These are phyloP conservation scores for Botrytis byssoidea DNA, from an alignment of 2,329 filamentous ascomycete species.

Conservation along the genomic window DNA sequence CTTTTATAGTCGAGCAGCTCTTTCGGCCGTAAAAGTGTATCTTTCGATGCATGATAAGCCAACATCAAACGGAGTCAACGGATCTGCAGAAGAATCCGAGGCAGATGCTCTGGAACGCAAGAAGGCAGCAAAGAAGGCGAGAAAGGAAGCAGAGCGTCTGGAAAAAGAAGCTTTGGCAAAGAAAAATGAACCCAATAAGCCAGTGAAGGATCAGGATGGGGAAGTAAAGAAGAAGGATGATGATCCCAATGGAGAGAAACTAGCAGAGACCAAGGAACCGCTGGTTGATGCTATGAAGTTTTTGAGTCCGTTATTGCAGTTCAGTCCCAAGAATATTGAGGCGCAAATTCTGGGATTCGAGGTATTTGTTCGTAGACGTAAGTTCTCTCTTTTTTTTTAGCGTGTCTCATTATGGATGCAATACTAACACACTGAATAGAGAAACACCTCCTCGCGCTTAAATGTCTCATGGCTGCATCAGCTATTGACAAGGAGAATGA, in stretches of 20 bases:
- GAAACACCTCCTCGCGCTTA: constrained; percentile 84
- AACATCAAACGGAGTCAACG: constrained; percentile 61
- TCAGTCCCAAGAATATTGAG: constrained; percentile 75
- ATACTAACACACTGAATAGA: constrained; percentile 49
- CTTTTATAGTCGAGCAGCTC: constrained; percentile 81
- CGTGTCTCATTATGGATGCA: too few relatives aligned
- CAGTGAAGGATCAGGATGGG: constrained; percentile 56
- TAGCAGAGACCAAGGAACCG: constrained; percentile 79
- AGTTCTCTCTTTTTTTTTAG: constrained; percentile 38
- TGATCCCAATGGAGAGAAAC: constrained; percentile 78
- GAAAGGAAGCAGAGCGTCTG: constrained; percentile 71
- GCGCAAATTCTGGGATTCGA: constrained; percentile 87
- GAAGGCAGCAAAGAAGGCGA: constrained; percentile 87
- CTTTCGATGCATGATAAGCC: constrained; percentile 75
- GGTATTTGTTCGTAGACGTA: constrained; percentile 81
- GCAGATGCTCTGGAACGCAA: constrained; percentile 70
- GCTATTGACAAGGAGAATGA: constrained; percentile 68
- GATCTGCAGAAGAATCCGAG: constrained; percentile 45
- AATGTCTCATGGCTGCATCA: constrained; percentile 74
- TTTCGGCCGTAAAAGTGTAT: constrained; percentile 80
- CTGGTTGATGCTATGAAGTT: constrained; percentile 87
- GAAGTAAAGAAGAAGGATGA: constrained; percentile 84
- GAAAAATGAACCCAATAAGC: constrained; percentile 81
- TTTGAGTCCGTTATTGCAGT: constrained; percentile 75
- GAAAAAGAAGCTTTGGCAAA: constrained; percentile 79